Conservation (phyloP, 192 early-diverging fungal species). For the Podila epigama region DNA sequence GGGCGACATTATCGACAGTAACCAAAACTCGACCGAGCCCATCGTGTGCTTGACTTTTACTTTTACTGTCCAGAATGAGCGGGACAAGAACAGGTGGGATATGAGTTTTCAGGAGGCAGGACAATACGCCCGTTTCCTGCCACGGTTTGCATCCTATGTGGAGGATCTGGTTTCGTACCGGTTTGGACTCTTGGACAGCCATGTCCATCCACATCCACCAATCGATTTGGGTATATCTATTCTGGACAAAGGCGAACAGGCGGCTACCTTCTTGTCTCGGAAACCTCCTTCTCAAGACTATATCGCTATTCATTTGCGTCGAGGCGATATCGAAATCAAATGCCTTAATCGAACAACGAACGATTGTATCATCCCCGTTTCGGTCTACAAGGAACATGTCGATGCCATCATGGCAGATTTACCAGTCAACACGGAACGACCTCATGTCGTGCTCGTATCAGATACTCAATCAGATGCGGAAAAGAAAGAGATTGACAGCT, state of each 20-base stretch:
- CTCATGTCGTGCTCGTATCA: slow-evolving; percentile 31
- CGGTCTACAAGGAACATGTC: slow-evolving; percentile 26
- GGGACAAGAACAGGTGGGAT: slow-evolving; percentile 20
- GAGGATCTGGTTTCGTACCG: slow-evolving; percentile 37
- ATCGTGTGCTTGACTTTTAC: slow-evolving; percentile 35
- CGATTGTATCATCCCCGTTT: slow-evolving; percentile 28
- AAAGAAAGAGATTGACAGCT: slow-evolving; percentile 33
- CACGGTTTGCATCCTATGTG: slow-evolving; percentile 28
- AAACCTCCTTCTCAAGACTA: slow-evolving; percentile 21
- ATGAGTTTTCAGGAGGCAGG: slow-evolving; percentile 17
- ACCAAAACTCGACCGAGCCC: slow-evolving; percentile 21
- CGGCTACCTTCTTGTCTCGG: slow-evolving; percentile 19
- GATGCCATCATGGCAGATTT: slow-evolving; percentile 10
- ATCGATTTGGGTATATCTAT: slow-evolving; percentile 24
- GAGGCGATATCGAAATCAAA: slow-evolving; percentile 32
- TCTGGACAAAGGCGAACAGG: slow-evolving; percentile 11
- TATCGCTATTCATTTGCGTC: slow-evolving; percentile 35
- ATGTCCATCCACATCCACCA: slow-evolving; percentile 22
- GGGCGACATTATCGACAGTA: slow-evolving; percentile 25
- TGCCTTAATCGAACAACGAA: slow-evolving; percentile 1
- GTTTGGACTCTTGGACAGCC: slow-evolving; percentile 10
- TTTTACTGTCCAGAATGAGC: slow-evolving; percentile 26
- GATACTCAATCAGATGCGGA: slow-evolving; percentile 32
- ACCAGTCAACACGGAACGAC: not conserved
- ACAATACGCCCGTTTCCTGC: slow-evolving; percentile 23